Evolutionary conservation across 1,139 yeast genomes (phyloP).

Genomic region (Hemisphaericaspora subhashii): DNA sequence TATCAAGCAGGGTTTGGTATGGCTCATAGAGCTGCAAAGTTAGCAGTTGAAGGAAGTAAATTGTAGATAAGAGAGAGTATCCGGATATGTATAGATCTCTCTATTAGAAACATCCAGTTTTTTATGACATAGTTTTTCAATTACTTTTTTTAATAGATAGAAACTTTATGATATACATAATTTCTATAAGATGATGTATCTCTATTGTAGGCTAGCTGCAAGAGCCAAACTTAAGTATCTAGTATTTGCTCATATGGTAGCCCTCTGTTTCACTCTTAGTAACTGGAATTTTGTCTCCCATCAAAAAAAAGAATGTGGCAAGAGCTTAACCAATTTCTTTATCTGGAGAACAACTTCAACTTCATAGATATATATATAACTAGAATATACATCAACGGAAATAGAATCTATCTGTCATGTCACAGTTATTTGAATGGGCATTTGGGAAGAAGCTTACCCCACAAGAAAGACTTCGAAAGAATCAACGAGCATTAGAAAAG

Average conservation of each 20-base stretch:
- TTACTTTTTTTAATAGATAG: too few relatives aligned
- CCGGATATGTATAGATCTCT: too few relatives aligned
- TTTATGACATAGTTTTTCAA: too few relatives aligned
- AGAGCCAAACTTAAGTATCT: too few relatives aligned
- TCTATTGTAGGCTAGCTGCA: too few relatives aligned
- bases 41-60: conserved; percentile 16
- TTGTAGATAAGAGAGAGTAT: too few relatives aligned
- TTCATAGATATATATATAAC: too few relatives aligned
- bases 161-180: too few relatives aligned
- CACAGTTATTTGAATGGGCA: conserved; percentile 84
- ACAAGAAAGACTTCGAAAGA: conserved; percentile 90
- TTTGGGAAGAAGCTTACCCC: conserved; percentile 94
- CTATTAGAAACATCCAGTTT: too few relatives aligned
- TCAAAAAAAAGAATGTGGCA: neutral
- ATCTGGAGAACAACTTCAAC: too few relatives aligned
- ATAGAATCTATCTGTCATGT: conserved; percentile 28
- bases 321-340: neutral
- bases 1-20: conserved; percentile 48
- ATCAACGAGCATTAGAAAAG: conserved; percentile 90
- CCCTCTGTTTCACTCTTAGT: neutral
- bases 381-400: neutral
- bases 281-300: neutral
- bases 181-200: too few relatives aligned
- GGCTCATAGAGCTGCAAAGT: conserved; percentile 32
- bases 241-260: too few relatives aligned